Evolutionary conservation across 1,139 yeast species (phyloP), one percentile per base, ranked within the genome.

Genomic region (Suhomyces maxii): DNA sequence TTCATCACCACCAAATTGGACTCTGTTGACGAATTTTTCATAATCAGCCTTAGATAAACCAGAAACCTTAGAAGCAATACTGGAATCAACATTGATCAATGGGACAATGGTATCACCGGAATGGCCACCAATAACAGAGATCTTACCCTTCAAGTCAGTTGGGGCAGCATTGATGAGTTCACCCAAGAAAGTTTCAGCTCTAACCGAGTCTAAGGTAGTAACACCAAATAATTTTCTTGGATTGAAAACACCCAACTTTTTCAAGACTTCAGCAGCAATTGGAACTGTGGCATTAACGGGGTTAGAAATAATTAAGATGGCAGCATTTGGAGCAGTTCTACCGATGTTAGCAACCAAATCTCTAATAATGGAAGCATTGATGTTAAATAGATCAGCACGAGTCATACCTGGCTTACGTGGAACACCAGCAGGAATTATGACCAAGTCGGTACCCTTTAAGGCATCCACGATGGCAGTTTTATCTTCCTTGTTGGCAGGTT

Each of bases 391-490:
- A 63, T 85, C 90, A 52, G 85, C 89, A 61, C 91, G 76, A 28
- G 89, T 82, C 89, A 84, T 84, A 18, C 90, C 90, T 11, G 90
- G 89, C 60, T 84, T 84, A 64, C 90, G 77, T 42, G 90, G 89
- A 12, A 85, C 84, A 45, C 90, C 91, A n/a, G 90, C 90, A n/a
- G 90, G 89, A 45, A 84, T 83, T 37, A 84, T 69, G 26, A 84
- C 89, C 50, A 85, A 67, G 50, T 83, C 80, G 3, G 86, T 66
- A 13, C 77, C 82, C 36, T 62, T 65, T 52, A 85, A 71, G 0
- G 89, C 86, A n/a, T 46, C 51, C 9, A 54, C 51, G 40, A 82
- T 67, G 31, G 83, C 79, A 18, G 67, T 63, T 45, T 69, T 69
- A 58, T 81, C 86, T 35, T 70, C 71, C 53, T 74, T 79, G 44